These are phyloP conservation scores for Talaromyces proteolyticus DNA, from an alignment of 495 filamentous ascomycete species.

Conservation along the genomic window DNA sequence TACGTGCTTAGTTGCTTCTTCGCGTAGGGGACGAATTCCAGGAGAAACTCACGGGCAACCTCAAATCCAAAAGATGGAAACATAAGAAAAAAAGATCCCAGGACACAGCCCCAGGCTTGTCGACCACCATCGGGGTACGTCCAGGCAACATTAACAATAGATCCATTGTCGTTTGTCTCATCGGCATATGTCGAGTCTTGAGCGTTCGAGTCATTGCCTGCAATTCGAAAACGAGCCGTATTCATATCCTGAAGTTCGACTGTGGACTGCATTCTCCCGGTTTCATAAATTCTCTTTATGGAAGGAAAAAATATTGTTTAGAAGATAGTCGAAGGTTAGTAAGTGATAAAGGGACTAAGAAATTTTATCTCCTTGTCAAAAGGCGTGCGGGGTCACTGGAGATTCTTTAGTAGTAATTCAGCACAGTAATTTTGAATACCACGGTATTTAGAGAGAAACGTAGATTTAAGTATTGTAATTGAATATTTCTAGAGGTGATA, in stretches of 20 bases:
- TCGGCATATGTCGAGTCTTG: neutral
- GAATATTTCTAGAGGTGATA: too few species aligned
- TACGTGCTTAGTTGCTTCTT: neutral
- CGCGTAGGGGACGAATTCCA: neutral
- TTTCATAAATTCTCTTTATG: neutral
- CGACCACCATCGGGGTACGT: conserved; percentile 57
- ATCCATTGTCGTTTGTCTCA: neutral
- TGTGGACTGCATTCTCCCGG: neutral
- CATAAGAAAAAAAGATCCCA: conserved; percentile 56
- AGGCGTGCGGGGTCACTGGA: neutral
- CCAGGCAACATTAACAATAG: neutral
- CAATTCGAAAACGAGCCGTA: neutral
- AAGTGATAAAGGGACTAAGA: too few species aligned
- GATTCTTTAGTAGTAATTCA: too few species aligned
- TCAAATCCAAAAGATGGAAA: conserved; percentile 58
- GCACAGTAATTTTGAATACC: too few species aligned
- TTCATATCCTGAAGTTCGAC: neutral
- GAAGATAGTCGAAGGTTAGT: neutral
- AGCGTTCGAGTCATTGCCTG: neutral
- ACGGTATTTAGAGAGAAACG: too few species aligned
- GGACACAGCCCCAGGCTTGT: conserved; percentile 54
- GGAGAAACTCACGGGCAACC: conserved; percentile 18
- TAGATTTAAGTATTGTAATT: too few species aligned
- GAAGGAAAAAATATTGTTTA: neutral
- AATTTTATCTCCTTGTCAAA: too few species aligned